Percentiles rank a stretch among this genome's conserved stretches.
These are phyloP conservation scores for Eimeria necatrix DNA, from an alignment of 169 alveolate genomes.

Conservation along the genomic window DNA sequence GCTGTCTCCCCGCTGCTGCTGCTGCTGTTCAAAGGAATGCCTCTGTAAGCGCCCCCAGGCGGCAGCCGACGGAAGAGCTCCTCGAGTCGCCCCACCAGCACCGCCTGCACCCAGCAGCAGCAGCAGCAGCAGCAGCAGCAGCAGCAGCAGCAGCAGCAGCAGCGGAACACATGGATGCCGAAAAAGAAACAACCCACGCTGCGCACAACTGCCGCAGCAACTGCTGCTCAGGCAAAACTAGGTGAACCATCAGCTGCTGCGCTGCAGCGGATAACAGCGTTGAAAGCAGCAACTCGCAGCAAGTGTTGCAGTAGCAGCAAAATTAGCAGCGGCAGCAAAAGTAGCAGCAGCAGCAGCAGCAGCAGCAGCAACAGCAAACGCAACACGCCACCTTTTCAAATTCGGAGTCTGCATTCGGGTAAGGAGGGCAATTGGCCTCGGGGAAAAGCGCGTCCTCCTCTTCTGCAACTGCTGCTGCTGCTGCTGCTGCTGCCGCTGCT, in stretches of 20 bases:
- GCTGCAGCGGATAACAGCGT: background rate
- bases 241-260: background rate
- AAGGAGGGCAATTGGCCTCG: constrained; percentile 23
- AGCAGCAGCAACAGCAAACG: constrained; percentile 5
- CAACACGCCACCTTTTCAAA: constrained; percentile 15
- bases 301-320: background rate
- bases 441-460: constrained; percentile 19
- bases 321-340: background rate
- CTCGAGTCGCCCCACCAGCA: background rate
- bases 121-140: background rate
- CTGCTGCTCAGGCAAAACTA: background rate
- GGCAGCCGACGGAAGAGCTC: constrained; percentile 57
- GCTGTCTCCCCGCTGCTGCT: constrained; percentile 5
- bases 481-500: background rate
- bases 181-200: background rate
- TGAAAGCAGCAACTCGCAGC: background rate
- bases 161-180: background rate
- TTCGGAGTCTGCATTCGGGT: constrained; percentile 43
- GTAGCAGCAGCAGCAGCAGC: constrained; percentile 38
- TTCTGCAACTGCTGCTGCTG: constrained; percentile 17
- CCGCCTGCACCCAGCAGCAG: constrained; percentile 34
- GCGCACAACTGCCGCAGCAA: background rate
- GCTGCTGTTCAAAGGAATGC: constrained; percentile 12
- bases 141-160: constrained; percentile 20
- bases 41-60: constrained; percentile 29